These are phyloP conservation scores for Eurotiales sp. DNA, from an alignment of 2,329 filamentous ascomycete genomes.

Conservation along the genomic window DNA sequence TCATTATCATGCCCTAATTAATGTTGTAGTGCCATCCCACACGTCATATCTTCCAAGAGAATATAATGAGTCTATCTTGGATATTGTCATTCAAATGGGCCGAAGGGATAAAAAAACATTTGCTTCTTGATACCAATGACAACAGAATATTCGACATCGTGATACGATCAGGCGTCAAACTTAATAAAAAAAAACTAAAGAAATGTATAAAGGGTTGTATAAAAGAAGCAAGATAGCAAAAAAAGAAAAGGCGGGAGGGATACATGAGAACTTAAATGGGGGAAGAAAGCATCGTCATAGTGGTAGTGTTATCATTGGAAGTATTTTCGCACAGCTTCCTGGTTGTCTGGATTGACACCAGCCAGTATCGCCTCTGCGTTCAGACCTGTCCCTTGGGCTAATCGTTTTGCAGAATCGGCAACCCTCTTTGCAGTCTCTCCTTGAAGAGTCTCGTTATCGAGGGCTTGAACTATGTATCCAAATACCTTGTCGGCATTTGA, in stretches of 20 bases:
- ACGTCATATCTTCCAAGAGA: background rate
- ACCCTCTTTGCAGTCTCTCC: slow-evolving; percentile 77
- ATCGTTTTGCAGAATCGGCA: slow-evolving; percentile 70
- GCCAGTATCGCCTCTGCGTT: slow-evolving; percentile 73
- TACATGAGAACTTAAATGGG: slow-evolving; percentile 1
- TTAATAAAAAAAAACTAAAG: background rate
- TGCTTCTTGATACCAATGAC: background rate
- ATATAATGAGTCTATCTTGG: background rate
- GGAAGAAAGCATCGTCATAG: background rate
- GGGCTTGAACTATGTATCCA: slow-evolving; percentile 76
- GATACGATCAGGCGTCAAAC: background rate
- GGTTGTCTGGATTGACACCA: slow-evolving; percentile 73
- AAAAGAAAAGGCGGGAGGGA: background rate
- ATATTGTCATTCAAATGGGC: background rate
- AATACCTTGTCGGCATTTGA: slow-evolving; percentile 78
- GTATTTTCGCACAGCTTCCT: slow-evolving; percentile 73
- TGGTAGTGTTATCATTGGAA: slow-evolving; percentile 56
- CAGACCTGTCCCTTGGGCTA: slow-evolving; percentile 69
- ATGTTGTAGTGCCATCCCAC: too few species aligned
- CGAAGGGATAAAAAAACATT: background rate
- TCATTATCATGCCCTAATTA: too few species aligned
- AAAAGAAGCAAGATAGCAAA: background rate
- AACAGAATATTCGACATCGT: background rate
- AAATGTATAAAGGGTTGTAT: background rate
- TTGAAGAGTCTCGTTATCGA: slow-evolving; percentile 86